phyloP scores from a whole-genome alignment of 1,284 basidiomycete species.

The Microbotryum scabiosae region DNA sequence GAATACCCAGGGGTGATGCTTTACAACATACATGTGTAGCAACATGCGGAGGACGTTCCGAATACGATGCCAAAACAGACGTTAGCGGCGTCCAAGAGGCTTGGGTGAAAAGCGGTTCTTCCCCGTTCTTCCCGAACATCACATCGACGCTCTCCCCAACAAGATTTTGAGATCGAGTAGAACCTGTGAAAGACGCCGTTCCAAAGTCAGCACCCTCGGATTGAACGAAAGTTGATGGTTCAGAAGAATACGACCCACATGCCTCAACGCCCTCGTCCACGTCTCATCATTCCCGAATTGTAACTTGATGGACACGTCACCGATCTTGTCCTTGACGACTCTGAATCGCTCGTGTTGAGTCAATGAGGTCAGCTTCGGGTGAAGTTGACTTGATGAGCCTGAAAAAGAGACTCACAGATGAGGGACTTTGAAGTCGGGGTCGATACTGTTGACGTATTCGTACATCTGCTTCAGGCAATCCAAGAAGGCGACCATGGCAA shows the following conservation, averaged over 20 bases:
- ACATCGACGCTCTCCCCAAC: slow-evolving; percentile 21
- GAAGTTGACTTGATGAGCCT: not conserved
- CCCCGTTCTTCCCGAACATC: not conserved
- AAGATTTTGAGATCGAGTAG: slow-evolving; percentile 30
- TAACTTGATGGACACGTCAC: slow-evolving; percentile 84
- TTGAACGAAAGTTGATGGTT: slow-evolving; percentile 38
- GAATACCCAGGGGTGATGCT: too few species aligned
- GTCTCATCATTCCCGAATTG: slow-evolving; percentile 83
- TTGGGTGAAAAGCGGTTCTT: too few species aligned
- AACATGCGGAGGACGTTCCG: too few species aligned
- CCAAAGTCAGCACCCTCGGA: not conserved
- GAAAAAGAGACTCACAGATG: slow-evolving; percentile 56
- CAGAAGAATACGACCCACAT: slow-evolving; percentile 52
- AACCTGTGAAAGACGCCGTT: slow-evolving; percentile 14
- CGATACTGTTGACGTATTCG: slow-evolving; percentile 58
- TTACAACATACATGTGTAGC: too few species aligned
- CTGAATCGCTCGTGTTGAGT: slow-evolving; percentile 43
- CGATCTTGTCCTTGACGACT: slow-evolving; percentile 88
- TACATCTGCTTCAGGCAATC: slow-evolving; percentile 87
- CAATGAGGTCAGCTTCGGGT: not conserved
- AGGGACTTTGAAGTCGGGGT: slow-evolving; percentile 66
- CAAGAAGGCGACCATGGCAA: slow-evolving; percentile 90
- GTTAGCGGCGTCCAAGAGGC: too few species aligned
- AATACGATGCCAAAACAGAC: too few species aligned
- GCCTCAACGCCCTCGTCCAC: slow-evolving; percentile 88